phyloP scores from a whole-genome alignment of 805 yeast species.

The Candida coleopterorum region DNA sequence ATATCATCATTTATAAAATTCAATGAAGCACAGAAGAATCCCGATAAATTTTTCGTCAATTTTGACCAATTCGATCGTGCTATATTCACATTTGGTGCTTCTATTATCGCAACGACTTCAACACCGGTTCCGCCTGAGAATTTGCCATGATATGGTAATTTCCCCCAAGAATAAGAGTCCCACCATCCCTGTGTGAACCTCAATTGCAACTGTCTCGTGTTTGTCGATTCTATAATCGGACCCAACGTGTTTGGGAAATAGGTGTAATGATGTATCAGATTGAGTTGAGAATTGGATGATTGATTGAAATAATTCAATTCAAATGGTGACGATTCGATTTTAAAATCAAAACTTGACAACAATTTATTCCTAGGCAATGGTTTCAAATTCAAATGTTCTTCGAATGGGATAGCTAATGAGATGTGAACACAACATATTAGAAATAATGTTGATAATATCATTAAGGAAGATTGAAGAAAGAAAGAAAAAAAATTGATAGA shows the following conservation, averaged over 20 bases:
- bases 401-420: background rate
- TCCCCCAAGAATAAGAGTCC: slow-evolving; percentile 87
- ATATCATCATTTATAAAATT: slow-evolving; percentile 78
- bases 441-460: background rate
- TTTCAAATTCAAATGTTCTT: slow-evolving; percentile 56
- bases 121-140: slow-evolving; percentile 92
- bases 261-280: slow-evolving; percentile 43
- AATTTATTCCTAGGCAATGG: slow-evolving; percentile 74
- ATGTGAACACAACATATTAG: slow-evolving; percentile 1
- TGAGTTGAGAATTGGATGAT: slow-evolving; percentile 6
- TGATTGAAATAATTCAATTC: slow-evolving; percentile 16
- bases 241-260: slow-evolving; percentile 79
- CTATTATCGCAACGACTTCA: slow-evolving; percentile 84
- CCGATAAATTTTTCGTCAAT: slow-evolving; percentile 74
- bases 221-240: slow-evolving; percentile 63
- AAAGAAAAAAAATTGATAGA: background rate
- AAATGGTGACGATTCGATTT: slow-evolving; percentile 49
- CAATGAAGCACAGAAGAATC: slow-evolving; percentile 90
- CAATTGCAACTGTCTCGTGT: slow-evolving; percentile 71
- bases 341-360: slow-evolving; percentile 67
- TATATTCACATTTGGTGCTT: slow-evolving; percentile 48
- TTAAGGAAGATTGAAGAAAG: background rate
- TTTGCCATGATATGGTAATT: slow-evolving; percentile 65
- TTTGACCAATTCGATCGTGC: slow-evolving; percentile 67
- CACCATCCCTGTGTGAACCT: slow-evolving; percentile 94